Conservation (phyloP, 495 filamentous ascomycete species). For the Penicillium dipodomyicola region DNA sequence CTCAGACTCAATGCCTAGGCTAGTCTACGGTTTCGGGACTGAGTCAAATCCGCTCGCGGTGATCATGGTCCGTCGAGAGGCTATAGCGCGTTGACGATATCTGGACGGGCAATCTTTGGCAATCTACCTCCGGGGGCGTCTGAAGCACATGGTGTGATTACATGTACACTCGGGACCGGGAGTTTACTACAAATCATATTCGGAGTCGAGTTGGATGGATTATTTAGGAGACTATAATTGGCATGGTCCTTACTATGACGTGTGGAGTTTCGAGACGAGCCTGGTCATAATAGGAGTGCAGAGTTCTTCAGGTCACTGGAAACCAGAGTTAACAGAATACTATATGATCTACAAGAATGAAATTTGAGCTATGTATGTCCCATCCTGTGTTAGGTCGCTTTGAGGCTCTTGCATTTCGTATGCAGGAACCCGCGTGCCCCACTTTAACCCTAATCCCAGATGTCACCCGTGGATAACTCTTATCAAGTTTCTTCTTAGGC, state of each 20-base stretch:
- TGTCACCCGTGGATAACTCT: background rate
- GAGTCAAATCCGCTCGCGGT: too few species aligned
- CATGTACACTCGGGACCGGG: background rate
- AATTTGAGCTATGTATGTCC: background rate
- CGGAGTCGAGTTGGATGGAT: background rate
- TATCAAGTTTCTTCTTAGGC: background rate
- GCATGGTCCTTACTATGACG: background rate
- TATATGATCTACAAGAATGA: too few species aligned
- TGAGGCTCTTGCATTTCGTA: background rate
- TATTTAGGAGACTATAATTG: background rate
- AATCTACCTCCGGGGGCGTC: too few species aligned
- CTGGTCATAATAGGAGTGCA: too few species aligned
- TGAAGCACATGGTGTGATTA: background rate
- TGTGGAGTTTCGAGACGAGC: background rate
- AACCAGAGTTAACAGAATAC: too few species aligned
- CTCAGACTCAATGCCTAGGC: too few species aligned
- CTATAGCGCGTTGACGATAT: background rate
- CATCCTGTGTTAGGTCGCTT: background rate
- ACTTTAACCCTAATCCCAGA: background rate
- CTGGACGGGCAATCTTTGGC: background rate
- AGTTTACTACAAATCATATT: background rate
- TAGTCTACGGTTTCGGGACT: too few species aligned
- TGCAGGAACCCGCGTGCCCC: background rate
- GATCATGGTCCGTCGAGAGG: background rate
- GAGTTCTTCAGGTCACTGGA: too few species aligned